Conservation (phyloP, 176 grass and related monocot species). For the Cenchrus fungigraminus region DNA sequence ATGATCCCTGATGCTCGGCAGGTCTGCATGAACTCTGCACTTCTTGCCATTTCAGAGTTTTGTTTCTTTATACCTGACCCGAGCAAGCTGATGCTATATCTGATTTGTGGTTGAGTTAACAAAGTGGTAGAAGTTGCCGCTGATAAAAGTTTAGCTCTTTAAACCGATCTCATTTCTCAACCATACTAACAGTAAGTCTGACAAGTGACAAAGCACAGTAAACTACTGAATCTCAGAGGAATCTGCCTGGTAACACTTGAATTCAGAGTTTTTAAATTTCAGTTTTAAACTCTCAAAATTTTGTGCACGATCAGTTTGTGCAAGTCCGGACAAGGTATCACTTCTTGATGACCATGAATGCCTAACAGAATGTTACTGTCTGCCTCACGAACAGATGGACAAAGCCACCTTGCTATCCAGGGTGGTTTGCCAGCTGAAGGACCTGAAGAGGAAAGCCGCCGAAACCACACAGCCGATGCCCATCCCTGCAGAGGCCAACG, state of each 20-base stretch:
- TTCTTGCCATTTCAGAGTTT: constrained; percentile 27
- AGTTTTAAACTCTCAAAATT: not conserved
- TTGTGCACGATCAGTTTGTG: not conserved
- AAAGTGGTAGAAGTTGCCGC: constrained; percentile 13
- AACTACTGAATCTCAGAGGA: not conserved
- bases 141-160: constrained; percentile 4
- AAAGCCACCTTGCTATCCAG: constrained; percentile 50
- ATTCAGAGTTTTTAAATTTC: not conserved
- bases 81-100: not conserved
- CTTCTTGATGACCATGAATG: not conserved
- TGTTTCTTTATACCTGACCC: not conserved
- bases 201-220: not conserved
- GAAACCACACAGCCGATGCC: not conserved
- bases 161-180: not conserved
- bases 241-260: not conserved
- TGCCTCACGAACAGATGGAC: constrained; percentile 48
- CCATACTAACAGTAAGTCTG: not conserved
- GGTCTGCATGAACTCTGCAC: constrained; percentile 39
- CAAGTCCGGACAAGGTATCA: not conserved
- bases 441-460: constrained; percentile 42
- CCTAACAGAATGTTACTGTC: not conserved
- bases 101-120: constrained; percentile 1
- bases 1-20: constrained; percentile 75
- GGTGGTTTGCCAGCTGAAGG: constrained; percentile 42
- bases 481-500: constrained; percentile 42